A percentile compares a stretch with the other conserved stretches of the same genome.
These are phyloP conservation scores for Canariomyces notabilis DNA, from an alignment of 2,329 filamentous ascomycete genomes.

Conservation along the genomic window DNA sequence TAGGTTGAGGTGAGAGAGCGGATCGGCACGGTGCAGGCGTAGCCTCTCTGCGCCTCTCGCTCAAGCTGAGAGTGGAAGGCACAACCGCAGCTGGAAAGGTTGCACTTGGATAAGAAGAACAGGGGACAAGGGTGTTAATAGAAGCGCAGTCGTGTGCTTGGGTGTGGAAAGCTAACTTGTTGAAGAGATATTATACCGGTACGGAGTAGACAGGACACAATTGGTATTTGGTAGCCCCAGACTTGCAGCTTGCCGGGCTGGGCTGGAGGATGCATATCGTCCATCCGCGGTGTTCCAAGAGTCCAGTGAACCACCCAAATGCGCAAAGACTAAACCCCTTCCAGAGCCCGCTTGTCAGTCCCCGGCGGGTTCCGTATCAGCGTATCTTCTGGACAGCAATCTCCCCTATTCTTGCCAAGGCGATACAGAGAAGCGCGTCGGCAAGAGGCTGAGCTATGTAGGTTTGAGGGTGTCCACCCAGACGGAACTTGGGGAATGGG, in stretches of 20 bases:
- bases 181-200: too few species aligned
- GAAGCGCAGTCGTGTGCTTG: slow-evolving; percentile 5
- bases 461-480: neutral
- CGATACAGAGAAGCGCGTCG: neutral
- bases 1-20: slow-evolving; percentile 4
- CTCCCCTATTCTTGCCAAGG: neutral
- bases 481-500: neutral
- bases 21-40: slow-evolving; percentile 20
- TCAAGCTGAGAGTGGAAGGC: slow-evolving; percentile 7
- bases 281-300: neutral
- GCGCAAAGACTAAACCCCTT: too few species aligned
- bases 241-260: neutral
- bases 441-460: neutral
- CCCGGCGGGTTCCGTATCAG: neutral
- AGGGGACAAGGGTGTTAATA: slow-evolving; percentile 4
- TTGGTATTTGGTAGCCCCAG: neutral
- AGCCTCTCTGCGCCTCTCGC: slow-evolving; percentile 13
- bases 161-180: slow-evolving; percentile 16
- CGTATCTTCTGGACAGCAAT: neutral
- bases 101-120: slow-evolving; percentile 16
- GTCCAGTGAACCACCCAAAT: too few species aligned
- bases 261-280: neutral
- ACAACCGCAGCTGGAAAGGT: slow-evolving; percentile 2
- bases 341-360: too few species aligned
- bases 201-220: too few species aligned